Conservation (phyloP, 768 basidiomycete genomes). For the Hygrocybe punicea region DNA sequence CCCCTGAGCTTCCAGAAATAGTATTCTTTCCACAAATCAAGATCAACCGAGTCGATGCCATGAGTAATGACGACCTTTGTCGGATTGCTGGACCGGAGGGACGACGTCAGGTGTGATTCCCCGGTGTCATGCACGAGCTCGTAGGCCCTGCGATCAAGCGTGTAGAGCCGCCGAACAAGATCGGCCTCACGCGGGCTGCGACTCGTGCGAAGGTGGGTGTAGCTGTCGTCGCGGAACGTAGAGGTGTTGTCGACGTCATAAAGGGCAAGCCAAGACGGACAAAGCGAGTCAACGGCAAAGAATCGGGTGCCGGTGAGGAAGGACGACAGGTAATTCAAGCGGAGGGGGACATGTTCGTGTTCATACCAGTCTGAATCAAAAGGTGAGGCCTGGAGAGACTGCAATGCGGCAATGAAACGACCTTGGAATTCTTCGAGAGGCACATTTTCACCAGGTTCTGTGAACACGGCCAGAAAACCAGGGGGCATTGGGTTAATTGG, state of each 20-base stretch:
- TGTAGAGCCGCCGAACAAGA: conserved; percentile 40
- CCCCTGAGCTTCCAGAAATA: conserved; percentile 26
- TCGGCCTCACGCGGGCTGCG: conserved; percentile 43
- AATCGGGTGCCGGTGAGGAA: conserved; percentile 51
- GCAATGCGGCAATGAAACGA: conserved; percentile 7
- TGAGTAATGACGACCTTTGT: conserved; percentile 33
- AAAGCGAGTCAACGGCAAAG: conserved; percentile 33
- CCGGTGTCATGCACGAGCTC: conserved; percentile 36
- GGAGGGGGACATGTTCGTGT: conserved; percentile 53
- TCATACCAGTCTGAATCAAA: conserved; percentile 49
- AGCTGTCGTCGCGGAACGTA: conserved; percentile 41
- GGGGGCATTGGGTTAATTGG: neutral
- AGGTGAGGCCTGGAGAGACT: neutral
- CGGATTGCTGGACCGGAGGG: conserved; percentile 30
- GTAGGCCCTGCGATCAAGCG: conserved; percentile 44
- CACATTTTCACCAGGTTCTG: conserved; percentile 43
- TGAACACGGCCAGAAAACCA: conserved; percentile 49
- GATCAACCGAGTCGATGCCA: conserved; percentile 17
- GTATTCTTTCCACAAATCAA: conserved; percentile 9
- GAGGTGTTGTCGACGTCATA: conserved; percentile 46
- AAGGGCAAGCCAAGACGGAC: conserved; percentile 47
- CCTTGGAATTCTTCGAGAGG: conserved; percentile 49
- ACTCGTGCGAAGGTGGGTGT: conserved; percentile 43
- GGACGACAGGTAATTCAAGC: conserved; percentile 43
- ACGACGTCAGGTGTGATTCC: conserved; percentile 28